Evolutionary conservation across 2,329 filamentous ascomycete genomes (phyloP).

Genomic region (Bipolaris zeicola): DNA sequence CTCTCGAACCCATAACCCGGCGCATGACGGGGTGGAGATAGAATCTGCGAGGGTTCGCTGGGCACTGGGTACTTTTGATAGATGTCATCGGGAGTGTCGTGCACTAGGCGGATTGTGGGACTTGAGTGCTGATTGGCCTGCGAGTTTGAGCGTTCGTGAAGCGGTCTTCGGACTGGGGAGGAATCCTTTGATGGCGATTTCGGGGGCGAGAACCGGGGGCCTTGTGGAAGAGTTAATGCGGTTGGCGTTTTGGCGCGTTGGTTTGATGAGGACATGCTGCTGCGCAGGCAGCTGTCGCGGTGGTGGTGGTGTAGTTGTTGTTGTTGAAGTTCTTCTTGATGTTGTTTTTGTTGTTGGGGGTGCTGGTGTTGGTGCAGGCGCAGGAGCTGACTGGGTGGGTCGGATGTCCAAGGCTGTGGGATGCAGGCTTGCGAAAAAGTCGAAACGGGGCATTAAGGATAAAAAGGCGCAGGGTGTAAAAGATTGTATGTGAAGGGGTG

Average conservation of each 20-base stretch:
- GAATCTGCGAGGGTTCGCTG: constrained; percentile 47
- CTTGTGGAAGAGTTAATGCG: constrained; percentile 33
- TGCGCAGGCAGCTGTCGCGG: neutral
- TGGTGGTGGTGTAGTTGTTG: neutral
- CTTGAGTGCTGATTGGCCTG: constrained; percentile 45
- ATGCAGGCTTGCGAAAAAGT: constrained; percentile 28
- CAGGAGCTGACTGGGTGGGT: constrained; percentile 15
- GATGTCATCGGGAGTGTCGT: constrained; percentile 42
- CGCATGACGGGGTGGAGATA: constrained; percentile 47
- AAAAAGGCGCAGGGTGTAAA: constrained; percentile 20
- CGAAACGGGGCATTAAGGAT: constrained; percentile 43
- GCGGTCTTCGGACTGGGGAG: constrained; percentile 43
- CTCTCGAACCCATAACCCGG: constrained; percentile 48
- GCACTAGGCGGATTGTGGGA: constrained; percentile 50
- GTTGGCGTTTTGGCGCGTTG: constrained; percentile 35
- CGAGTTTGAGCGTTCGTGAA: constrained; percentile 48
- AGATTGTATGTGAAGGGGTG: constrained; percentile 24
- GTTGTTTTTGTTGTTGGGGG: neutral
- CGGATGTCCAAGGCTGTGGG: constrained; percentile 29
- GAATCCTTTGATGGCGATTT: constrained; percentile 33
- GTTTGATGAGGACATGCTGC: constrained; percentile 43
- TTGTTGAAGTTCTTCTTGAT: neutral
- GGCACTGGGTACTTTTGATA: constrained; percentile 50
- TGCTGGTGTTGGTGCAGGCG: constrained; percentile 6
- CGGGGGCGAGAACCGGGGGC: constrained; percentile 40